Base-by-base conservation (phyloP, 129 eudicot species). In the sunflower (Helianthus annuus) region DNA sequence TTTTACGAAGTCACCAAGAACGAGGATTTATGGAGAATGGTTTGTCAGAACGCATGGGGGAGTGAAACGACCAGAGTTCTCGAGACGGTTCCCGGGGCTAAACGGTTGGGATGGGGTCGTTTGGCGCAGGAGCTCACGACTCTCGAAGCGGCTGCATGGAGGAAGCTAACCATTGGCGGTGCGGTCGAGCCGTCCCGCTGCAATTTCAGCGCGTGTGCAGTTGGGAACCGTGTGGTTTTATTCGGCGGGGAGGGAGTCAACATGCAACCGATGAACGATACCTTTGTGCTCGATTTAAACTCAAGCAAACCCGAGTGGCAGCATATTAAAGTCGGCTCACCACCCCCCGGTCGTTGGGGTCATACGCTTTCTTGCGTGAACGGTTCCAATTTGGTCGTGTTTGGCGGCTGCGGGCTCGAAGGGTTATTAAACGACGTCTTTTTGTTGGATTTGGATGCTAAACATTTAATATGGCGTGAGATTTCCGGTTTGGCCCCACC, bases 271-370 rank as follows among this genome's bases (percentile, higher is more conserved):
- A 87, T 92, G 97, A 86, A 92, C 34, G 97, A 92, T 65, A 92
- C 97, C 0, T 92, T 92, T 49, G 97, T 92, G 2, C 69, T 92
- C 68, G 96, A 92, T 57, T 68, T 92, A 27, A 87, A 84, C 56
- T 86, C 94, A 22, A 86, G 76, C 49, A 85, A 83, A 34, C 97
- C 97, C 0, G 91, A 92, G 70, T 92, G 97, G 97, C 86, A 78
- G 65, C 88, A 86, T 71, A 84, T 92, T 39, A 85, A 86, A 75
- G 97, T 89, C 58, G 80, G 89, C 27, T 92, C 90, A 14, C 93
- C 97, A 1, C 97, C 97, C 34, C 97, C 97, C 1, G 97, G 97
- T 14, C 93, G 96, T 3, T 91, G 97, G 97, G 97, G 97, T 34
- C 97, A 91, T 64, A 88, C 97, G 6, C 90, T 91, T 34, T 91